Base-by-base conservation (phyloP, 1,139 yeast species). In the Spencermartinsiella ligniputridi region DNA sequence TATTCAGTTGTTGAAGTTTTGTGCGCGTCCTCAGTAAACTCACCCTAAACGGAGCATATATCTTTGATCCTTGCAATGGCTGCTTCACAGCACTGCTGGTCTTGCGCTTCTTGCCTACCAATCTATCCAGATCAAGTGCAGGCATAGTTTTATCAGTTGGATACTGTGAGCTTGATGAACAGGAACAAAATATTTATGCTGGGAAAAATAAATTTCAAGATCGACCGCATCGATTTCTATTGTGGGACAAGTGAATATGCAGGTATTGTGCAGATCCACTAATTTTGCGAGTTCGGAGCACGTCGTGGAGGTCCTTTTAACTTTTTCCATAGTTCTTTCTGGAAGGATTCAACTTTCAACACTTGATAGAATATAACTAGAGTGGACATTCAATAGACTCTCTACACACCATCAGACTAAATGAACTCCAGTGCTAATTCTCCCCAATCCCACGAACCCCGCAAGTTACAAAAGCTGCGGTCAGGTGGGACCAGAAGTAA, bases 21-120 rank as follows among this genome's bases (percentile, higher is more conserved):
- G 18, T 16, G 35, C n/a, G n/a, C n/a, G n/a, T n/a, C n/a, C n/a
- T n/a, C n/a, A n/a, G n/a, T n/a, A n/a, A n/a, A 48, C 60, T 27
- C 51, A 58, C 71, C 57, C 81, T 62, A 52, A 47, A 50, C 1
- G 52, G 52, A 11, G 49, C 41, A 33, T 47, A 50, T 3, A 50
- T 41, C 35, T 39, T 40, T 15, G 47, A 40, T 18, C 40, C 40
- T 20, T 38, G 13, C 15, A 20, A 34, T 3, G 27, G 27, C 12
- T 18, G 34, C 11, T 19, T 37, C 11, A 24, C 16, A 15, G 33
- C 40, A 37, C 18, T 19, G 12, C 35, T 25, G 24, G 22, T 37
- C 18, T 35, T 34, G n/a, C 46, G 42, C 20, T 35, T 43, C 40
- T 43, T 43, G 39, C 35, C 20, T 5, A 9, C 34, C 20, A 35